Base-by-base conservation (phyloP, 805 yeast species). In the Lipomyces japonicus region DNA sequence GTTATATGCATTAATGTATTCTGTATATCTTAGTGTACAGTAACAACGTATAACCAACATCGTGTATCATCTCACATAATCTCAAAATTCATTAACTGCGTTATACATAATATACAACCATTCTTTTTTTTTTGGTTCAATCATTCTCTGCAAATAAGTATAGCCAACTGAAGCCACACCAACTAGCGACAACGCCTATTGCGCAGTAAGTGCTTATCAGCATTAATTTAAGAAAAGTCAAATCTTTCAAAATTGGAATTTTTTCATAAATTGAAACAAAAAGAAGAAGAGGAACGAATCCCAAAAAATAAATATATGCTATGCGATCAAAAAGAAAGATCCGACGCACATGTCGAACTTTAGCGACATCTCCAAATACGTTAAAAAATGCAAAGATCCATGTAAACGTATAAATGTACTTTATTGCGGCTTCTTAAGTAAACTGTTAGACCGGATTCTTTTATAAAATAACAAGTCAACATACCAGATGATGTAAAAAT, bases 161-260 rank as follows among this genome's bases (percentile, higher is more conserved):
- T 46, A 86, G 70, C 96, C 96, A 90, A 53, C 86, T 81, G 58
- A 89, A 77, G 5, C 95, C 93, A 56, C 84, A 77, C 95, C 96
- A 93, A 43, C 95, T 80, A 39, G 86, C 75, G 6, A 90, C 72
- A 4, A 93, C 80, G 2, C 98, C 99, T 16, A 86, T 53, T 0
- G 87, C 79, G 66, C 97, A 87, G 68, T 91, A 91, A 4, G 87
- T 82, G 57, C 96, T 86, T 50, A 87, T 78, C 9, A 81, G 69
- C 88, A 93, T 87, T 57, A 91, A 72, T 41, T 86, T 80, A 50
- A 86, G 68, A 63, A 89, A 91, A 66, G 87, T 86, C 51, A 79
- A 76, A 59, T 73, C 77, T 46, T 76, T 76, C 53, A 86, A 31
- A 18, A 50, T 36, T 4, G 57, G 70, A 1, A 51, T 67, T 76